phyloP scores from a whole-genome alignment of 495 filamentous ascomycete species.

The Hypoxylon rickii region DNA sequence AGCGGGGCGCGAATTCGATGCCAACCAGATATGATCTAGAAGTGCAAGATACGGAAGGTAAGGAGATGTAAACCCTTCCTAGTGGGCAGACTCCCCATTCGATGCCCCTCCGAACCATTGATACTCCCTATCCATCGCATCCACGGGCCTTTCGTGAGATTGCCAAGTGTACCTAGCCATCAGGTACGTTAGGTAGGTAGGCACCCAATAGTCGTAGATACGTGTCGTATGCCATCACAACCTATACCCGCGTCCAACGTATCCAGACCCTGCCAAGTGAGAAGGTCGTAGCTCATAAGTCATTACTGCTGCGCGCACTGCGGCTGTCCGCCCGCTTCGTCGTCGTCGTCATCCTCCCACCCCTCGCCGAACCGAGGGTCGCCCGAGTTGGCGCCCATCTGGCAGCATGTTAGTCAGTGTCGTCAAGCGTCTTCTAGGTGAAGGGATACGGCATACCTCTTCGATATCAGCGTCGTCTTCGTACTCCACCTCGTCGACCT shows the following conservation, averaged over 20 bases:
- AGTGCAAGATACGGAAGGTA: not conserved
- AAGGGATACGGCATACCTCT: slow-evolving; percentile 63
- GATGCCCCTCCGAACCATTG: not conserved
- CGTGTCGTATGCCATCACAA: no score
- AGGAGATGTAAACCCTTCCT: slow-evolving; percentile 11
- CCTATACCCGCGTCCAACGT: slow-evolving; percentile 8
- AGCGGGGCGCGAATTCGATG: no score
- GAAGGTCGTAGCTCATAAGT: slow-evolving; percentile 27
- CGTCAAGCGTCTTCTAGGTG: no score
- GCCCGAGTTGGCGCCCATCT: slow-evolving; percentile 66
- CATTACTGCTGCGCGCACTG: slow-evolving; percentile 89
- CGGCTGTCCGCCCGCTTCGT: slow-evolving; percentile 52
- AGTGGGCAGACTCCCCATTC: not conserved
- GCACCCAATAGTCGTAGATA: no score
- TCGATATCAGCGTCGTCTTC: slow-evolving; percentile 80
- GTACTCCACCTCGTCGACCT: slow-evolving; percentile 85
- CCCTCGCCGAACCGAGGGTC: slow-evolving; percentile 71
- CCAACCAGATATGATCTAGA: no score
- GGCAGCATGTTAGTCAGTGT: slow-evolving; percentile 38
- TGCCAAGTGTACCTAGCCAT: no score
- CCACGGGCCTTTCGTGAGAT: no score
- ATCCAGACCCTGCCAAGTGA: slow-evolving; percentile 23
- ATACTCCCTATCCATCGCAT: slow-evolving; percentile 10
- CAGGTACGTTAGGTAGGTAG: no score
- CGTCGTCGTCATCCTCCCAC: slow-evolving; percentile 76